phyloP scores from a whole-genome alignment of 768 basidiomycete species.

The Amanita polypyramis region DNA sequence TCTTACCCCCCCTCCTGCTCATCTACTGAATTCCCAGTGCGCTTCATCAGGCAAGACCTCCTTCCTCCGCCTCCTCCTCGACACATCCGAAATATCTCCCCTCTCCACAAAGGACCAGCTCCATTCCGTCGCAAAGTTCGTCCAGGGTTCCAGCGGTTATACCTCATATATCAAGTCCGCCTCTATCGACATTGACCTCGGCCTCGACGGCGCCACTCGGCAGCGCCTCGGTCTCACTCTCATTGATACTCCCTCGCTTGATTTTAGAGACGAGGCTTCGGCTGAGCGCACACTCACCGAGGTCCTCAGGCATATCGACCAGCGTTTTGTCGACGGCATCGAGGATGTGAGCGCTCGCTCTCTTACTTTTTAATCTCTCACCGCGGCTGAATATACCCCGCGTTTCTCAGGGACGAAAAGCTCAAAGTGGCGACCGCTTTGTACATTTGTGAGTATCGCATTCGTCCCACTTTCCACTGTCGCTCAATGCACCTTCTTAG shows the following conservation, averaged over 20 bases:
- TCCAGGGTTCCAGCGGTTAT: conserved; percentile 62
- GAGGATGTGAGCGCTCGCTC: conserved; percentile 55
- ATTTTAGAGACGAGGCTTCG: conserved; percentile 55
- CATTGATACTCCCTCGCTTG: conserved; percentile 76
- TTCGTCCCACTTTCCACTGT: conserved; percentile 12
- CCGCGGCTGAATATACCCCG: neutral
- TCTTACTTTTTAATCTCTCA: conserved; percentile 12
- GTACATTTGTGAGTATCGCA: conserved; percentile 60
- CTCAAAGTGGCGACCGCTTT: conserved; percentile 62
- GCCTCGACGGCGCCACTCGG: conserved; percentile 34
- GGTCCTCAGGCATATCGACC: conserved; percentile 62
- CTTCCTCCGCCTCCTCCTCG: conserved; percentile 76
- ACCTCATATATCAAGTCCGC: conserved; percentile 64
- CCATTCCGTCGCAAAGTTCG: conserved; percentile 71
- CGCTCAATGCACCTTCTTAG: conserved; percentile 25
- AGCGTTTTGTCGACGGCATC: conserved; percentile 60
- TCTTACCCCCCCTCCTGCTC: conserved; percentile 10
- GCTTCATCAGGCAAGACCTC: conserved; percentile 67
- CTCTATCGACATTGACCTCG: conserved; percentile 61
- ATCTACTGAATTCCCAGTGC: conserved; percentile 15
- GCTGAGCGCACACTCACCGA: conserved; percentile 58
- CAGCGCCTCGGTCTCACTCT: conserved; percentile 55
- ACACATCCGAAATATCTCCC: conserved; percentile 62
- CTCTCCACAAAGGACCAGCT: conserved; percentile 64
- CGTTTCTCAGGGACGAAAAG: conserved; percentile 56